Base-by-base conservation (phyloP, 139 green algal species). In the Nannochloris sp. region DNA sequence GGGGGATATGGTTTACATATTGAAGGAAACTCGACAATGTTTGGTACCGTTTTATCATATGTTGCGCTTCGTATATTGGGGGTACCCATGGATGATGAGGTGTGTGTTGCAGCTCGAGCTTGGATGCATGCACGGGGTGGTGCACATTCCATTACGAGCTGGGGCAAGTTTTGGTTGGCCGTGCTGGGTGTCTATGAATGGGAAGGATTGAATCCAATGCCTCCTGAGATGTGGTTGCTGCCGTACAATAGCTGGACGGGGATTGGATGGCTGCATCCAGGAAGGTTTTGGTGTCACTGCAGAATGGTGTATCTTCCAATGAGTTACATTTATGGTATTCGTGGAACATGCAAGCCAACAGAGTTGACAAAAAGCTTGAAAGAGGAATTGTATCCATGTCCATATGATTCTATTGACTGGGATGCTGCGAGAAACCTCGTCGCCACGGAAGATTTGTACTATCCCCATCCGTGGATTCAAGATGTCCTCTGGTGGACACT, bases 221-320 rank as follows among this genome's bases (percentile, higher is more conserved):
- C 92, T 0, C 93, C 94, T 0, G 93, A 98, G 79, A 97, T 96
- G 82, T 99, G 93, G 93, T 77, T 97, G 56, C 81, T 99, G 75
- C 94, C 94, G 4, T 95, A 96, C 76, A 58, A 53, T 48, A 65
- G 54, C 19, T 89, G 83, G 85, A 90, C 78, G 0, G 85, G 87
- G 66, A 84, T 95, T 40, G 87, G 88, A 19, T 81, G 71, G 37
- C 19, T 78, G 46, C 90, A 97, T 77, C 84, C 93, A 5, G 94
- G 93, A 0, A 78, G 94, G 46, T 96, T 95, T 71, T 99, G 94
- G 94, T 98, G 93, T 78, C 94, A 98, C 73, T 98, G 92, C 77
- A 81, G 91, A 64, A 95, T 95, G 91, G 90, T 99, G 36, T 99
- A 99, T 79, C 82, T 99, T 43, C 94, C 94, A 55, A 99, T 99